Evolutionary conservation across 805 yeast genomes (phyloP), one percentile per base, ranked within the genome.

Genomic region (Zygosaccharomyces rouxii): DNA sequence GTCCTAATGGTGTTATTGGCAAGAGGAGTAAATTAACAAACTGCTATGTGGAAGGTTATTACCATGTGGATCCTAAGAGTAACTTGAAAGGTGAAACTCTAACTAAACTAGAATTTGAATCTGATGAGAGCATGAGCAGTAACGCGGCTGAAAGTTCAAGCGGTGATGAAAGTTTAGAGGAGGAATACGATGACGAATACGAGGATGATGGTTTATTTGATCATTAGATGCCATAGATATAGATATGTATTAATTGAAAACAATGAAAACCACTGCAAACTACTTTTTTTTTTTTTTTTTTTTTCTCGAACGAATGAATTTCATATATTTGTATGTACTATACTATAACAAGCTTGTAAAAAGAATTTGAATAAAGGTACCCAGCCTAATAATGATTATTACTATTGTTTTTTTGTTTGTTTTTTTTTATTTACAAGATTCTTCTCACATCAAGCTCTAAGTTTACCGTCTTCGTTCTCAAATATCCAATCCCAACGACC

Each of bases 401-500:
- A 7, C 10, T 16, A 33, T 14, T 33, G 19, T 39, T n/a, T n/a
- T n/a, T n/a, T n/a, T n/a, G n/a, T n/a, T n/a, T n/a, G n/a, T n/a
- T n/a, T n/a, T n/a, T 21, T 33, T 38, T 23, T 46, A 48, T 53
- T 39, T 40, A 51, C 52, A 51, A 37, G 52, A 37, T 38, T 33
- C 18, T 22, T 14, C 37, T 16, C 11, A 11, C 37, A 37, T 48
- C 38, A 44, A 38, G 47, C 42, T 35, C 35, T 46, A 21, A 41
- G 28, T 35, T 35, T 50, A 23, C 19, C 47, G 16, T 64, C 59
- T 10, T 60, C 67, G 4, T 55, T 50, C 13, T 67, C 71, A 43
- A 73, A 73, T 22, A 83, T 58, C 73, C 86, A 76, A 62, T 89
- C 96, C 97, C 97, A 92, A 64, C 89, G 89, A 5, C 97, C 97